phyloP scores from a whole-genome alignment of 441 rosid species.

The Euphorbia celastroides region DNA sequence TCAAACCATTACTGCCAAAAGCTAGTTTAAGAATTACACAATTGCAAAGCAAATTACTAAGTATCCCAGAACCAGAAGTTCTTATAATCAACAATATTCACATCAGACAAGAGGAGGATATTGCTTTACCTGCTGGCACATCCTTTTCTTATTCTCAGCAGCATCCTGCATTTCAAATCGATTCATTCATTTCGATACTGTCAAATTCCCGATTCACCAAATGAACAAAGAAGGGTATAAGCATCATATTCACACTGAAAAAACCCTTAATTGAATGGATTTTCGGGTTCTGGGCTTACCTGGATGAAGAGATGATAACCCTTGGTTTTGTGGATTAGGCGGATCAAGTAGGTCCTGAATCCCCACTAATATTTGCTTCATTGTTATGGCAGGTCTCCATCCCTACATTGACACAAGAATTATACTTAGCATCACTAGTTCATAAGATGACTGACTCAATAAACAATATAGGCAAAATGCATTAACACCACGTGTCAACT shows the following conservation, averaged over 20 bases:
- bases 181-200: background rate
- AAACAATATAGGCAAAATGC: background rate
- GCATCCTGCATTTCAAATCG: conserved; percentile 46
- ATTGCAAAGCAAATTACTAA: conserved; percentile 6
- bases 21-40: conserved; percentile 30
- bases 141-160: conserved; percentile 80
- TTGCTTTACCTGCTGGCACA: conserved; percentile 82
- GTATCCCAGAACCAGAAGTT: conserved; percentile 20
- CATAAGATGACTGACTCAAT: background rate
- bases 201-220: background rate
- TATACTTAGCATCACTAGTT: background rate
- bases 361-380: conserved; percentile 91
- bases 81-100: background rate
- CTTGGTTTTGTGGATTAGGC: conserved; percentile 92
- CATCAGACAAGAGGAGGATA: conserved; percentile 65
- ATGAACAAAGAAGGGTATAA: background rate
- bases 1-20: conserved; percentile 17
- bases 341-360: conserved; percentile 91
- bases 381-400: conserved; percentile 98
- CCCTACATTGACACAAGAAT: conserved; percentile 47
- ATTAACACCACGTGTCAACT: too few relatives aligned
- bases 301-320: conserved; percentile 92
- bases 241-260: background rate
- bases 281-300: conserved; percentile 33
- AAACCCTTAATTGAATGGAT: too few relatives aligned